Evolutionary conservation across 345 rosid genomes (phyloP).

Genomic region (Gossypium herbaceum): DNA sequence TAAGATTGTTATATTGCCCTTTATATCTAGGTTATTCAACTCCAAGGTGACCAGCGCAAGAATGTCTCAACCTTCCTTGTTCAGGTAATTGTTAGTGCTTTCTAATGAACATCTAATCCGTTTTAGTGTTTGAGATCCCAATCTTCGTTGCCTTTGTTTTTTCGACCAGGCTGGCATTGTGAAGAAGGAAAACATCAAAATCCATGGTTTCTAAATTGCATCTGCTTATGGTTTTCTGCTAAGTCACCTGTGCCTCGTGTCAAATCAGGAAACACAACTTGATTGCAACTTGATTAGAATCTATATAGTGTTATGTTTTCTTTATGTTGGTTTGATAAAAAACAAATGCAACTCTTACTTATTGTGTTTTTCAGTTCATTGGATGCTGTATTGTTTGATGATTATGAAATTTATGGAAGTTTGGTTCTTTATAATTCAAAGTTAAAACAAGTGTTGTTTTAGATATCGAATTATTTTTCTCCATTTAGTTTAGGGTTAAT

Average conservation of each 20-base stretch:
- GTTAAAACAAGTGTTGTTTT: neutral
- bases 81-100: neutral
- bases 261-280: neutral
- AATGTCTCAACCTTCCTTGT: slow-evolving; percentile 2
- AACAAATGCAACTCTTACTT: neutral
- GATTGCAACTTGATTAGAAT: neutral
- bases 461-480: neutral
- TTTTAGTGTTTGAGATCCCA: neutral
- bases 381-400: neutral
- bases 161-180: neutral
- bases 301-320: neutral
- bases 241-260: neutral
- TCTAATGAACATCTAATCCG: neutral
- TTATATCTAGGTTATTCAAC: slow-evolving; percentile 48
- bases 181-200: slow-evolving; percentile 7
- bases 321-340: slow-evolving; percentile 1
- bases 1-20: neutral
- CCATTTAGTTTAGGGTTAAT: neutral
- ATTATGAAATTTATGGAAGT: slow-evolving; percentile 14
- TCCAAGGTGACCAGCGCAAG: slow-evolving; percentile 4
- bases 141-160: neutral
- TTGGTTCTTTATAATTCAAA: neutral
- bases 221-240: neutral
- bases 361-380: neutral
- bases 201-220: slow-evolving; percentile 1